These are phyloP conservation scores for Colletotrichum coccodes DNA, from an alignment of 2,329 filamentous ascomycete genomes.

Conservation along the genomic window DNA sequence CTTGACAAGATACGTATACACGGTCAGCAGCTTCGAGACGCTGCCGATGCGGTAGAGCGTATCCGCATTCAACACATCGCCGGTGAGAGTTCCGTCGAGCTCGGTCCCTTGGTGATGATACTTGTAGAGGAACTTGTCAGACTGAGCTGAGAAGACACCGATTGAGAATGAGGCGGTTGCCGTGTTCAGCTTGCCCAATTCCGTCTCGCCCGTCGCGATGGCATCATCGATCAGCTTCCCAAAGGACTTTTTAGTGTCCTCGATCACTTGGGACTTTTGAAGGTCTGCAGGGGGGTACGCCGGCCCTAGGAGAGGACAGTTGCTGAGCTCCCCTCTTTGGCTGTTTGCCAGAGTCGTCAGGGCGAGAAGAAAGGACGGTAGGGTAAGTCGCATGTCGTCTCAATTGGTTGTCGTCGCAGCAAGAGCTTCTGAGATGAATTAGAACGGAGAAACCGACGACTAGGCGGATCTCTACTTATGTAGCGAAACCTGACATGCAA, in stretches of 20 bases:
- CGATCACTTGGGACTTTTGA: neutral
- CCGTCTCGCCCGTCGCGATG: neutral
- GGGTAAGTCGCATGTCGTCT: neutral
- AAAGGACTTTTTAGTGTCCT: neutral
- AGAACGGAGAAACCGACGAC: neutral
- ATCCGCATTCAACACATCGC: constrained; percentile 39
- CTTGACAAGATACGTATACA: constrained; percentile 38
- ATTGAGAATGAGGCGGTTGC: constrained; percentile 6
- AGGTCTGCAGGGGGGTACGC: neutral
- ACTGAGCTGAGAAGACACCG: neutral
- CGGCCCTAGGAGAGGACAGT: neutral
- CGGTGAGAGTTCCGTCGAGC: constrained; percentile 31
- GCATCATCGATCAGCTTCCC: neutral
- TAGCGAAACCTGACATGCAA: too few species aligned
- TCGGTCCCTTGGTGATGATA: constrained; percentile 32
- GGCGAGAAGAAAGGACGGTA: neutral
- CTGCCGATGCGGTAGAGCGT: constrained; percentile 48
- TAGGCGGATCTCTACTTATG: too few species aligned
- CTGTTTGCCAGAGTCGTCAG: neutral
- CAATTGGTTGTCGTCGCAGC: too few species aligned
- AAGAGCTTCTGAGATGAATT: neutral
- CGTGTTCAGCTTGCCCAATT: neutral
- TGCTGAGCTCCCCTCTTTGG: neutral
- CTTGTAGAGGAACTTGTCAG: constrained; percentile 5
- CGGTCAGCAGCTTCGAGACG: constrained; percentile 46